Percentiles rank a stretch among this genome's conserved stretches.
Evolutionary conservation across 2,329 filamentous ascomycete genomes (phyloP).

Genomic region (Knufia fluminis): DNA sequence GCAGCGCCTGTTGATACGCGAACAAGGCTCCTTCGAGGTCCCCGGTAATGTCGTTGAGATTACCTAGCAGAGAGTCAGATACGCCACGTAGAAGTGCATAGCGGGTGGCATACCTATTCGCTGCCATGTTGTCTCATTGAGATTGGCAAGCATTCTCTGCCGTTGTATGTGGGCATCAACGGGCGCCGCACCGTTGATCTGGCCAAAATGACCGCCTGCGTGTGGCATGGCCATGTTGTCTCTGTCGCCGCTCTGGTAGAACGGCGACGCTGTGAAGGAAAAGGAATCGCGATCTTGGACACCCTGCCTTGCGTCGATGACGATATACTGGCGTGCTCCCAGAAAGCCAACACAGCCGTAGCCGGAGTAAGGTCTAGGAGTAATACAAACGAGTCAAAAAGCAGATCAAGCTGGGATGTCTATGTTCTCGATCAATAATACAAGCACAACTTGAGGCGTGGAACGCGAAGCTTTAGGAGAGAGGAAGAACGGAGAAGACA

Average conservation of each 20-base stretch:
- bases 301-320: background rate
- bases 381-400: background rate
- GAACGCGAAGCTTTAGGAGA: background rate
- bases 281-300: background rate
- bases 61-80: conserved; percentile 46
- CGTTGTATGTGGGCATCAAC: conserved; percentile 30
- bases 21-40: conserved; percentile 80
- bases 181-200: conserved; percentile 42
- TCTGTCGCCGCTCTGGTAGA: background rate
- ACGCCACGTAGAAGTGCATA: conserved; percentile 8
- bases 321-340: background rate
- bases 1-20: conserved; percentile 82
- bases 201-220: conserved; percentile 42
- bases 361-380: background rate
- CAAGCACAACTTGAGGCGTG: background rate
- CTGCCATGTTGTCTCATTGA: conserved; percentile 87
- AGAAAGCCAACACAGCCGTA: background rate
- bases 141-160: conserved; percentile 58
- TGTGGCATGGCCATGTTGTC: conserved; percentile 9
- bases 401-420: background rate
- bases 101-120: conserved; percentile 63
- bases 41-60: conserved; percentile 76
- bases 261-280: background rate
- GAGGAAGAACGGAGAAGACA: conserved; percentile 3
- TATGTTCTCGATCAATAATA: conserved; percentile 3